Base-by-base conservation (phyloP, 1,284 basidiomycete species). In the Austroboletus novae-zelandiae region DNA sequence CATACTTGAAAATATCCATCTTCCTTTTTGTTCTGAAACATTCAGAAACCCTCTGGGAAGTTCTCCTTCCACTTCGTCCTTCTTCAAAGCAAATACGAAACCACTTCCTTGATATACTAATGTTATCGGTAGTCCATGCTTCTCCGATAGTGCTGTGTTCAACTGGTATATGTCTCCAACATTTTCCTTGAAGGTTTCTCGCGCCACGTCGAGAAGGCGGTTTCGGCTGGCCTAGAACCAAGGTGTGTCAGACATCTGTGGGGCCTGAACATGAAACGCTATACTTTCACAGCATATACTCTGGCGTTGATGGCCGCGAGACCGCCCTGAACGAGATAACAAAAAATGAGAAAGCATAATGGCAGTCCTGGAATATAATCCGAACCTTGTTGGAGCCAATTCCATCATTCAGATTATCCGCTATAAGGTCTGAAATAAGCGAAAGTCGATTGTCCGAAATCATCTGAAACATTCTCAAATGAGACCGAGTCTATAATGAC, bases 141-240 rank as follows among this genome's bases (percentile, higher is more conserved):
- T 72, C 50, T 87, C 79, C 2, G 79, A 74, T 6, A 91, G 69
- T 0, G 70, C 71, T 10, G 74, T 73, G 53, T 79, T 81, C 34
- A 94, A 72, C 45, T 83, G 76, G 54, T 84, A 82, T 43, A 95
- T 92, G 60, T 97, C 94, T 3, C 82, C 79, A 15, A 94, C 77
- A 57, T 95, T 95, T 65, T 97, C 94, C 60, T 88, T 90, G 72
- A 89, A 93, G 0, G 94, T 95, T 63, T 92, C 89, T 9, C 95
- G 81, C 1, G 94, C 95, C 4, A 98, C 90, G 57, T 98, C 94
- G 11, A 98, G 82, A 10, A 96, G 76, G 18, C 83, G 81, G 57
- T 93, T 90, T 58, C 78, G 80, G 53, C 89, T 87, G 1, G 89
- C 86, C 83, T 87, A 40, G 30, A 47, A 36, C 14, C 17, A 25